Conservation (phyloP, 1,284 basidiomycete species). For the Hemileia vastatrix region DNA sequence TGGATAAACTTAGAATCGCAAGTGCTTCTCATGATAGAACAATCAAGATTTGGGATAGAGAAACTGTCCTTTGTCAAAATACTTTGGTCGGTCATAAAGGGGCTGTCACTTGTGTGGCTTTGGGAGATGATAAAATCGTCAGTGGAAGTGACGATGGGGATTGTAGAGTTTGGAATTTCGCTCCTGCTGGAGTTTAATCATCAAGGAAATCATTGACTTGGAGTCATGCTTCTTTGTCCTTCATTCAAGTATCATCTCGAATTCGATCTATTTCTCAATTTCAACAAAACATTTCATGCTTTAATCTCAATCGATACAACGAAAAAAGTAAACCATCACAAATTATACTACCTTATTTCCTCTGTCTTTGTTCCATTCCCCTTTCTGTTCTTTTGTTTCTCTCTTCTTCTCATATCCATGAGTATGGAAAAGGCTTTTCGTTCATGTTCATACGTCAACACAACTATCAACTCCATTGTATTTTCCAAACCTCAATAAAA, state of each 20-base stretch:
- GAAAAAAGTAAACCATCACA: too few relatives aligned
- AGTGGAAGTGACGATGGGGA: slow-evolving; percentile 84
- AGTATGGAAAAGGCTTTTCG: too few relatives aligned
- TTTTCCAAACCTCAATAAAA: too few relatives aligned
- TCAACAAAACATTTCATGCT: too few relatives aligned
- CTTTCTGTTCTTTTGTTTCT: neutral
- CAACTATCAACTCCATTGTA: too few relatives aligned
- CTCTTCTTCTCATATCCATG: neutral
- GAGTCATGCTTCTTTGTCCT: too few relatives aligned
- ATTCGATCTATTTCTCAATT: too few relatives aligned
- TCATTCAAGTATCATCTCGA: too few relatives aligned
- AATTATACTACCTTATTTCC: too few relatives aligned
- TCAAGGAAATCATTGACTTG: neutral
- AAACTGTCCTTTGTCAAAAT: slow-evolving; percentile 73
- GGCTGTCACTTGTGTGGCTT: slow-evolving; percentile 78
- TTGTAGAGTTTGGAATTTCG: slow-evolving; percentile 48
- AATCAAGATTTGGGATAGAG: slow-evolving; percentile 89
- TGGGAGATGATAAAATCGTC: slow-evolving; percentile 91
- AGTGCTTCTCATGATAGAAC: slow-evolving; percentile 88
- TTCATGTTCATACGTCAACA: too few relatives aligned
- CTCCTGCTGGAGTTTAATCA: neutral
- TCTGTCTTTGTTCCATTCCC: neutral
- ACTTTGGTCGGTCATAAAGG: slow-evolving; percentile 90
- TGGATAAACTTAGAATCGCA: slow-evolving; percentile 80
- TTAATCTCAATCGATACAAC: too few relatives aligned